Evolutionary conservation across 2,329 filamentous ascomycete genomes (phyloP), one percentile per base, ranked within the genome.

Genomic region (Emergomyces orientalis): DNA sequence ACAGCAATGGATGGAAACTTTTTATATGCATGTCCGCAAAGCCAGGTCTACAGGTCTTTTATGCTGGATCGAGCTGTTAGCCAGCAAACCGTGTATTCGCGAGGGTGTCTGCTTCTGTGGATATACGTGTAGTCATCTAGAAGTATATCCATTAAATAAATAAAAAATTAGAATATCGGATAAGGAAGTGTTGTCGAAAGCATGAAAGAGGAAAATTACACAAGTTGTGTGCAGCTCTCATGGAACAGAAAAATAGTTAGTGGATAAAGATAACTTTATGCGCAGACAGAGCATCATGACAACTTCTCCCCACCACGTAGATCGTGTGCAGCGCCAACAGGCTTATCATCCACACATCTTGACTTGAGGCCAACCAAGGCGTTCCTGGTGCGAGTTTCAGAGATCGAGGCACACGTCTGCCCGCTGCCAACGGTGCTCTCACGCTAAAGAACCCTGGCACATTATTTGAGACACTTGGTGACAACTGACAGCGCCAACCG

Each of bases 361-460:
- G n/a, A 17, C 54, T 17, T 17, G 27, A 39, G 54, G 34, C 54
- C 30, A 39, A 56, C 34, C 54, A 56, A 37, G 54, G 11, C 34
- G 54, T 56, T 56, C 54, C 54, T 39, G 54, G 34, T 56, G 54
- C n/a, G 11, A 22, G 54, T 56, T 56, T 56, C 54, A 56, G 30
- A 37, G 54, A 56, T 54, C 51, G 30, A 34, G 11, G 43, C 43
- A 45, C 43, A 45, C 43, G 51, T 54, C 30, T 54, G 27, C 11
- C 43, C 13, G 51, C 27, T 27, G 30, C 25, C 30, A 54, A 54
- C 54, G 54, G 34, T 34, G 54, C 34, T 32, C 11, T 19, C 32
- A 39, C 54, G n/a, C 54, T 39, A 56, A 19, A 34, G 17, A 55
- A 13, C 14, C 52, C 52, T 2, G 5, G n/a, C 54, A 25, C 54